These are phyloP conservation scores for Candida mattraensis DNA, from an alignment of 805 yeast species.

Conservation along the genomic window DNA sequence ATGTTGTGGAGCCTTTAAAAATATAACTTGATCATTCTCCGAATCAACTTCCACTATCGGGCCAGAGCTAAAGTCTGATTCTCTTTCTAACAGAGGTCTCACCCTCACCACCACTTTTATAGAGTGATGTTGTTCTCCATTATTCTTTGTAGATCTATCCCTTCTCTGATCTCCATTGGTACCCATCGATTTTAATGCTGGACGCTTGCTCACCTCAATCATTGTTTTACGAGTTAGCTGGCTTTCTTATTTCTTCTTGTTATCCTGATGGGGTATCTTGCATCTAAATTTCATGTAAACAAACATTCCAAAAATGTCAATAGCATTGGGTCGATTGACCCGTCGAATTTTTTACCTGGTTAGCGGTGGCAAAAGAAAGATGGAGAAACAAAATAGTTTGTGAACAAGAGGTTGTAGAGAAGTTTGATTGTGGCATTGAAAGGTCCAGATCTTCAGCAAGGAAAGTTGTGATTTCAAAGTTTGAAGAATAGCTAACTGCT, in stretches of 20 bases:
- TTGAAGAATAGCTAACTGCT: conserved; percentile 13
- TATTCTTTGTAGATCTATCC: not conserved
- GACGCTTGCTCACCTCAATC: conserved; percentile 17
- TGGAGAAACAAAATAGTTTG: not conserved
- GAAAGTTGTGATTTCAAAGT: not conserved
- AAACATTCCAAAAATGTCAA: conserved; percentile 2
- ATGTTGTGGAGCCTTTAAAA: conserved; percentile 8
- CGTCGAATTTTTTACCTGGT: conserved; percentile 11
- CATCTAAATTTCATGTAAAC: no score
- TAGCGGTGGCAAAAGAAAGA: not conserved
- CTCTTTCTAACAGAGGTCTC: conserved; percentile 42
- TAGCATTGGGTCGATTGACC: conserved; percentile 10
- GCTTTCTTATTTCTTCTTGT: conserved; percentile 1
- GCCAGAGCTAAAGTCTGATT: conserved; percentile 16
- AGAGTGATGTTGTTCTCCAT: conserved; percentile 8
- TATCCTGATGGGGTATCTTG: no score
- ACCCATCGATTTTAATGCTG: conserved; percentile 5
- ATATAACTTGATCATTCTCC: conserved; percentile 6
- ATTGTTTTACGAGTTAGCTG: conserved; percentile 3
- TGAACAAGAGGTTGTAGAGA: no score
- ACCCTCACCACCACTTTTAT: conserved; percentile 44
- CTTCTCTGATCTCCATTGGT: not conserved
- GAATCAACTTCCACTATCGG: conserved; percentile 35
- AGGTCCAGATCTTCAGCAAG: no score
- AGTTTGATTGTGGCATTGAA: no score